These are phyloP conservation scores for Mycena venus DNA, from an alignment of 768 basidiomycete species.

Conservation along the genomic window DNA sequence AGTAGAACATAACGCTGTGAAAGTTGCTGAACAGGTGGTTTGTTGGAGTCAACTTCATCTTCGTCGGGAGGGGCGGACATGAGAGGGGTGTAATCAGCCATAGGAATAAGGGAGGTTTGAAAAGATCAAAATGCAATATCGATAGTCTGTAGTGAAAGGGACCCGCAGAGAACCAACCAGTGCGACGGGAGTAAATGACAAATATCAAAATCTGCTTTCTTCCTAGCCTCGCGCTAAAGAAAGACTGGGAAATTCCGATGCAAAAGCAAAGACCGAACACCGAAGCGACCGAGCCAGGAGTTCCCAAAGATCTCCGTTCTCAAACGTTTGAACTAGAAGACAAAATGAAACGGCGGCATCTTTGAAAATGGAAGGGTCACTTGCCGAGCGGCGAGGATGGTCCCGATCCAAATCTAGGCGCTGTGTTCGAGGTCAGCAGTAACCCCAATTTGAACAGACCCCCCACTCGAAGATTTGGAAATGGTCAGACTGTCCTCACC, in stretches of 20 bases:
- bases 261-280: too few species aligned
- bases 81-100: conserved; percentile 32
- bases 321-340: too few species aligned
- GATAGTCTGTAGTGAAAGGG: background rate
- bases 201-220: too few species aligned
- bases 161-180: background rate
- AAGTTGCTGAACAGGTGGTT: background rate
- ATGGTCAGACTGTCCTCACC: conserved; percentile 13
- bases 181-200: too few species aligned
- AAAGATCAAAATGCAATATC: background rate
- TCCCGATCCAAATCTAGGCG: background rate
- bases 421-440: background rate
- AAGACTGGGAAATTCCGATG: too few species aligned
- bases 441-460: background rate
- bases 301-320: background rate
- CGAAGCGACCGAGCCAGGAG: too few species aligned
- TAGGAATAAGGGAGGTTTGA: background rate
- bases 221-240: background rate
- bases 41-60: conserved; percentile 1
- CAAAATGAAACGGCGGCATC: too few species aligned
- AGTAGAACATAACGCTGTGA: conserved; percentile 3
- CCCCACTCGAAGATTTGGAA: background rate
- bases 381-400: background rate
- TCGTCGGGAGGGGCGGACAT: background rate
- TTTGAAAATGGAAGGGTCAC: too few species aligned